Base-by-base conservation (phyloP, 176 grass and related monocot genomes). In the Eragrostis nindensis region DNA sequence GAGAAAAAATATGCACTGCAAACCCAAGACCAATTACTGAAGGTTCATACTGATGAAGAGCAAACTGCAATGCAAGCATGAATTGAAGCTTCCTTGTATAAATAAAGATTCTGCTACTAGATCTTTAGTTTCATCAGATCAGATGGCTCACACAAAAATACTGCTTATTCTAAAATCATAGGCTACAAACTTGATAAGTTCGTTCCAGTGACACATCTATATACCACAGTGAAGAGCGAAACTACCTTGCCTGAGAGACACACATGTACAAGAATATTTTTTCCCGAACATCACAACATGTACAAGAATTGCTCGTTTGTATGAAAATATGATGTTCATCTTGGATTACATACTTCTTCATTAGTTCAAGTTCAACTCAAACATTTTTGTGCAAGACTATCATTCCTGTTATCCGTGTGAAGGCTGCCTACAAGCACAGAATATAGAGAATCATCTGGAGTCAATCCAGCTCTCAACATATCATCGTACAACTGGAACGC, bases 401-500 rank as follows among this genome's bases (percentile, higher is more conserved):
- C 59, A 54, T 62, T 67, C 50, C 36, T 80, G 46, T 68, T 84
- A 66, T 80, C 54, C 0, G 68, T 85, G 61, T 98, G 92, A 83
- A 98, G 86, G 38, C 92, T 90, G n/a, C 86, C 82, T 27, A 94
- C 84, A 84, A 98, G 90, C 54, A 76, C 68, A 49, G 92, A 83
- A 86, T 91, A 98, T 26, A 98, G 27, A 46, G 83, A 66, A 80
- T 98, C 84, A 84, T 95, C 90, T 27, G 92, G 90, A 49, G 12
- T 85, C 64, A 98, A 83, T 71, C 90, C 96, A 65, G 75, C 87
- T 24, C 21, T 75, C 62, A 95, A n/a, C 90, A 95, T 95, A 78
- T 93, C 55, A 59, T 98, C 82, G 29, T 98, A 93, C 43, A 93
- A 76, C 79, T 42, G 56, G 60, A 98, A 98, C 5, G 90, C 96